Conservation (phyloP, 176 grass and related monocot species). For the Phragmites australis region DNA sequence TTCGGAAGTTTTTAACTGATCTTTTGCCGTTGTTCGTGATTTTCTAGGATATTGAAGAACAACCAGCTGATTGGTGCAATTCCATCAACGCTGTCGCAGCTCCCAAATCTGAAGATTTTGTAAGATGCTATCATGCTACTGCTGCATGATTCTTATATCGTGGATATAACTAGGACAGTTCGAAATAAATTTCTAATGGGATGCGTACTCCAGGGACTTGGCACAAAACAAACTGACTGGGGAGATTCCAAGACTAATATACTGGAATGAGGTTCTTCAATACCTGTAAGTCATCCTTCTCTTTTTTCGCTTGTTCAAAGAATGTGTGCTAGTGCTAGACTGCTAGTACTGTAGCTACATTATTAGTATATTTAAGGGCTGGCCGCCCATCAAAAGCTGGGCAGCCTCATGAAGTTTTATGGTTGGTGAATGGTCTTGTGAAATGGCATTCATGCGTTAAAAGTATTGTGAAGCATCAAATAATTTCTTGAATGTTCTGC, state of each 20-base stretch:
- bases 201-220: slow-evolving; percentile 59
- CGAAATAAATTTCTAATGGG: slow-evolving; percentile 3
- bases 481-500: not conserved
- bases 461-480: not conserved
- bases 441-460: not conserved
- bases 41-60: slow-evolving; percentile 87
- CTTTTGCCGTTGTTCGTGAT: not conserved
- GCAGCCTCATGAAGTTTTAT: not conserved
- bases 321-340: not conserved
- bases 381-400: not conserved
- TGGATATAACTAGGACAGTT: not conserved
- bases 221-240: slow-evolving; percentile 92
- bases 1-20: not conserved
- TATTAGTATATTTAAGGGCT: slow-evolving; percentile 6
- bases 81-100: slow-evolving; percentile 88
- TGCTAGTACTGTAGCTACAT: not conserved
- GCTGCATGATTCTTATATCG: not conserved
- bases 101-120: slow-evolving; percentile 93
- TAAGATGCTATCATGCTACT: slow-evolving; percentile 38
- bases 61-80: slow-evolving; percentile 81
- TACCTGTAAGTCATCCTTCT: slow-evolving; percentile 68
- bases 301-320: not conserved
- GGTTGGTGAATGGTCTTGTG: not conserved
- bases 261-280: slow-evolving; percentile 97
- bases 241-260: slow-evolving; percentile 96